Base-by-base conservation (phyloP, 495 filamentous ascomycete genomes). In the Aspergillus olivimuriae region DNA sequence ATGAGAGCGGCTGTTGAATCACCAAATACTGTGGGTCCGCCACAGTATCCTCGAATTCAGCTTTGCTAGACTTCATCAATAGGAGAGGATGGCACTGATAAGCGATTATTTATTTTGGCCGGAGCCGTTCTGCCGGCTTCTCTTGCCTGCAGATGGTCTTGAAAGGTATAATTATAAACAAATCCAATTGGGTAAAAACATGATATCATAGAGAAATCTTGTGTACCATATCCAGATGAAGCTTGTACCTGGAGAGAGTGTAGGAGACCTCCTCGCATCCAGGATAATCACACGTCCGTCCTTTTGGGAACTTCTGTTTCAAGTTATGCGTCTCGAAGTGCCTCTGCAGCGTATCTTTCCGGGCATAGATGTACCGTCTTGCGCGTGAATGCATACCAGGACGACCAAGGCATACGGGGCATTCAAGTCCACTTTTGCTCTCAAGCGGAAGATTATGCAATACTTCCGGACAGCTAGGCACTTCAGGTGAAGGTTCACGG, bases 251-350 rank as follows among this genome's bases (percentile, higher is more conserved):
- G 16, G 34, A 2, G 19, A 36, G 34, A 16, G 34, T 3, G n/a
- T 15, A 3, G 2, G 10, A 36, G n/a, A 36, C 3, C 12, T 2
- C 10, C 3, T 15, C 12, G 10, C 34, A 36, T 14, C 34, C 34
- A 36, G 34, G 34, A 16, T 15, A 15, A 17, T 36, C 34, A 17
- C 34, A 36, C 10, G 2, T 2, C 2, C 34, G 34, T 3, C n/a
- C 34, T 2, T 36, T 36, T 2, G 34, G 16, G 19, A 36, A 36
- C 2, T 3, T 36, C n/a, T 42, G 44, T n/a, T n/a, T 31, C 32
- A 52, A 20, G 4, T 34, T 33, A 34, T 52, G 44, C 11, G 43
- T 39, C 28, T 11, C 22, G 19, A 52, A 52, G 40, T 52, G 44
- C 16, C 26, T 37, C 32, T 52, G 33, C 20, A 52, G 34, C 12